phyloP scores from a whole-genome alignment of 176 grass and related monocot species.

The Pharus latifolius region DNA sequence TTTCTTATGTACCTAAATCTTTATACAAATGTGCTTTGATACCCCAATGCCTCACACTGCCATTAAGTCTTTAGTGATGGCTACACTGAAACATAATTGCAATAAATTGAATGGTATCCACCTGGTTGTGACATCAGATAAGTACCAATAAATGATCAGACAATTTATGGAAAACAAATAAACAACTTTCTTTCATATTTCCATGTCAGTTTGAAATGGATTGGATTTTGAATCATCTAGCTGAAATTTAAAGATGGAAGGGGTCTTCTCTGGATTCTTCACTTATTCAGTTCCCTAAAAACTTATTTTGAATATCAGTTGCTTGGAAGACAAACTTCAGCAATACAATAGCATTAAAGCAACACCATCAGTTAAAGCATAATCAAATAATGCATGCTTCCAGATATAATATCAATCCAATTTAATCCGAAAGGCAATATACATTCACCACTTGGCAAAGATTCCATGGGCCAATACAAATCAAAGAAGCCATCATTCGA shows the following conservation, averaged over 20 bases:
- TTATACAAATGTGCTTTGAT: not conserved
- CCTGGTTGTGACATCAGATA: conserved; percentile 4
- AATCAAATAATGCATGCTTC: not conserved
- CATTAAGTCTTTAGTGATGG: not conserved
- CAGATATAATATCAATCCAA: conserved; percentile 11
- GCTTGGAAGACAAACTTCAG: conserved; percentile 22
- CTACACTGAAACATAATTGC: conserved; percentile 1
- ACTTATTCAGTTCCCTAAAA: not conserved
- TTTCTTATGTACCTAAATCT: not conserved
- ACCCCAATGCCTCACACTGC: not conserved
- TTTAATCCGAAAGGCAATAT: not conserved
- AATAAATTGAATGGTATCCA: not conserved
- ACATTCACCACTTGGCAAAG: conserved; percentile 8
- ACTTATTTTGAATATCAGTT: conserved; percentile 9
- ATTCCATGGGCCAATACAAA: conserved; percentile 34
- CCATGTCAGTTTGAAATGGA: not conserved
- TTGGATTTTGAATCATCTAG: not conserved
- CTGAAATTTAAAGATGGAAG: not conserved
- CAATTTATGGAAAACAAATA: not conserved
- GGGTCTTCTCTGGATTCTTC: conserved; percentile 4
- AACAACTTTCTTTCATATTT: not conserved
- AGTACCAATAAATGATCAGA: not conserved
- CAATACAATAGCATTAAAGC: too few species aligned
- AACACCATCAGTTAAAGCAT: conserved; percentile 2
- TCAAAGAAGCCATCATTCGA: conserved; percentile 18